Evolutionary conservation across 129 eudicot species (phyloP).

Genomic region (Flaveria robusta): DNA sequence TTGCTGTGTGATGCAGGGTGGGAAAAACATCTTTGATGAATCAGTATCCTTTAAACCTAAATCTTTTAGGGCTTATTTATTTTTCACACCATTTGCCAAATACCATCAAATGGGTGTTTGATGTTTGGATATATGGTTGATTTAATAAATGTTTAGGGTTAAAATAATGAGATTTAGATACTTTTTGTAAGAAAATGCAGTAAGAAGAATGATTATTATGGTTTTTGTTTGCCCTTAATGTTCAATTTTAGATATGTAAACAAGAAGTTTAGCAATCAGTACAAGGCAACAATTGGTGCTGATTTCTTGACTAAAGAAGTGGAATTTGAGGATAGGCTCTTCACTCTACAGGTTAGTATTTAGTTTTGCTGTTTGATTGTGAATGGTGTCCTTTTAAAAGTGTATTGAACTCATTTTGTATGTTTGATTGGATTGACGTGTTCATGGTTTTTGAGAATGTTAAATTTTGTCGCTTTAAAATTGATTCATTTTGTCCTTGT

Average conservation of each 20-base stretch:
- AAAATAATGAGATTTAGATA: neutral
- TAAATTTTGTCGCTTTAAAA: neutral
- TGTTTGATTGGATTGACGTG: conserved; percentile 1
- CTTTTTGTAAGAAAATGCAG: too few species aligned
- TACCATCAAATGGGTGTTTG: too few species aligned
- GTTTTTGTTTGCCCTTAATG: conserved; percentile 46
- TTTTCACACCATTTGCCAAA: too few species aligned
- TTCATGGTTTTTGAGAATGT: neutral
- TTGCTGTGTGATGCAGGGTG: conserved; percentile 65
- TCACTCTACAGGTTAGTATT: conserved; percentile 83
- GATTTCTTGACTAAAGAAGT: conserved; percentile 99
- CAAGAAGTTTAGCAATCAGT: conserved; percentile 94
- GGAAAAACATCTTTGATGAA: conserved; percentile 99
- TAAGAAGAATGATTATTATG: neutral
- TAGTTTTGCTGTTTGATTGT: conserved; percentile 9
- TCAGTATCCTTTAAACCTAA: conserved; percentile 65
- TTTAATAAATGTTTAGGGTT: neutral
- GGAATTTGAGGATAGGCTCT: conserved; percentile 94
- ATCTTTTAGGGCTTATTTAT: conserved; percentile 1
- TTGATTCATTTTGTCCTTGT: neutral
- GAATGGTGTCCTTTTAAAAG: conserved; percentile 2
- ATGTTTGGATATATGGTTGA: neutral
- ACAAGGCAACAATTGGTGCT: conserved; percentile 98
- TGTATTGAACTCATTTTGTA: neutral
- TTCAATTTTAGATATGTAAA: conserved; percentile 71